Conservation (phyloP, 371 early-diverging fungal genomes). For the Mortierella sp. region DNA sequence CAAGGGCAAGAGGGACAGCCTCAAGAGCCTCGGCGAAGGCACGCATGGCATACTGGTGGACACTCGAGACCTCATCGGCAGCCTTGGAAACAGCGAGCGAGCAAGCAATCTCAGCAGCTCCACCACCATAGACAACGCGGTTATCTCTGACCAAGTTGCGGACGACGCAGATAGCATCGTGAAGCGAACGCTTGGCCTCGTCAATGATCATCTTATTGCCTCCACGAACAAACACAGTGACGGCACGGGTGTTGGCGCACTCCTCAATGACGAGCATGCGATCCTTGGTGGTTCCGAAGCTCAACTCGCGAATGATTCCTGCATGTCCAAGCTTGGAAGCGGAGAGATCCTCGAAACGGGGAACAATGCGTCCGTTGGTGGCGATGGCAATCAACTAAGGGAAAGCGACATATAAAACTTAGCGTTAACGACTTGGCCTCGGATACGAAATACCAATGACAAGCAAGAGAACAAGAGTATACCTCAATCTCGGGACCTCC, state of each 20-base stretch:
- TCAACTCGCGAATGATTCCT: slow-evolving; percentile 94
- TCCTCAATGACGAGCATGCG: slow-evolving; percentile 99
- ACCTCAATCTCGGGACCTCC: slow-evolving; percentile 99
- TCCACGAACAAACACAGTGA: slow-evolving; percentile 99
- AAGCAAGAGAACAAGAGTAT: background rate
- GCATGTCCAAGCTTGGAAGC: slow-evolving; percentile 95
- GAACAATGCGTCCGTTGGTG: slow-evolving; percentile 99
- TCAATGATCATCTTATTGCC: slow-evolving; percentile 99
- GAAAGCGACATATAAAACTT: background rate
- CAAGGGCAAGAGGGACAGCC: slow-evolving; percentile 96
- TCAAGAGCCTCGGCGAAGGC: slow-evolving; percentile 98
- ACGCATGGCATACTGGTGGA: slow-evolving; percentile 98
- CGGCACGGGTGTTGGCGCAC: slow-evolving; percentile 98
- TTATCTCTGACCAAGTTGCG: slow-evolving; percentile 98
- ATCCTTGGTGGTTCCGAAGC: slow-evolving; percentile 99
- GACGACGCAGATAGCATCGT: slow-evolving; percentile 99
- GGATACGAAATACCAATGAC: background rate
- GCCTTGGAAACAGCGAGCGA: slow-evolving; percentile 93
- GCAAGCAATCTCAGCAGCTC: slow-evolving; percentile 98
- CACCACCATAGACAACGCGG: slow-evolving; percentile 99
- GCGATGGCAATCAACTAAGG: slow-evolving; percentile 96
- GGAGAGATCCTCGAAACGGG: slow-evolving; percentile 98
- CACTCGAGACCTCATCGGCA: slow-evolving; percentile 83
- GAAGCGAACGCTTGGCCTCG: slow-evolving; percentile 99
- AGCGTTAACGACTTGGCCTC: background rate